These are phyloP conservation scores for Salinomyces thailandicus DNA, from an alignment of 2,329 filamentous ascomycete species.

Conservation along the genomic window DNA sequence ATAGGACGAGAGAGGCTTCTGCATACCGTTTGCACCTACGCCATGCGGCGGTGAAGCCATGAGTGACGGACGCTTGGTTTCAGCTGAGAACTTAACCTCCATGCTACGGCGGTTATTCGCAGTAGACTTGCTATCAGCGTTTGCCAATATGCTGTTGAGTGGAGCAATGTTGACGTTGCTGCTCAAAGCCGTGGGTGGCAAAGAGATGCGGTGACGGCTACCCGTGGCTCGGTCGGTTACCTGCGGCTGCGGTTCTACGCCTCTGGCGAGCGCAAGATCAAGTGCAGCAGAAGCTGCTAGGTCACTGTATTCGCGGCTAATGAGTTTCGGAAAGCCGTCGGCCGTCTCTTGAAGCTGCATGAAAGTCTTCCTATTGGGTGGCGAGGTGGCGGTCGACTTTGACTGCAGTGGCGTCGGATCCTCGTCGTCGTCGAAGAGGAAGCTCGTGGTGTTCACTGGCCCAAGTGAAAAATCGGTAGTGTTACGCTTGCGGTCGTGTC, in stretches of 20 bases:
- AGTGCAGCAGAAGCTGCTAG: conserved; percentile 58
- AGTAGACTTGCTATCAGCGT: conserved; percentile 31
- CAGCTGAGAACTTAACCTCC: conserved; percentile 35
- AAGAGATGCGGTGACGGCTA: conserved; percentile 33
- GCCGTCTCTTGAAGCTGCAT: conserved; percentile 63
- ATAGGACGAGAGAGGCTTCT: conserved; percentile 76
- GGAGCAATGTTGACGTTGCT: conserved; percentile 25
- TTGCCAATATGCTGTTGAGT: conserved; percentile 30
- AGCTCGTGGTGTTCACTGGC: conserved; percentile 73
- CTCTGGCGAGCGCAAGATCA: conserved; percentile 64
- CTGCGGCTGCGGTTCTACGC: conserved; percentile 49
- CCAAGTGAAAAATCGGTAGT: conserved; percentile 47
- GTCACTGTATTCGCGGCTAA: conserved; percentile 51
- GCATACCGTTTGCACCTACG: conserved; percentile 39
- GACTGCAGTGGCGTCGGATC: conserved; percentile 36
- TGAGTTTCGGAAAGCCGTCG: conserved; percentile 78
- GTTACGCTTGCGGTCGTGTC: conserved; percentile 57
- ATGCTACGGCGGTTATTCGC: conserved; percentile 37
- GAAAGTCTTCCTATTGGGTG: conserved; percentile 58
- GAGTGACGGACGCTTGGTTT: conserved; percentile 36
- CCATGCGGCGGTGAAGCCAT: conserved; percentile 50
- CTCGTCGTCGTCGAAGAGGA: conserved; percentile 66
- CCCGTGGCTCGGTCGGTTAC: conserved; percentile 53
- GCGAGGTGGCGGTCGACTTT: conserved; percentile 34
- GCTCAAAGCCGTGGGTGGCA: conserved; percentile 26